Percentiles rank a stretch among this genome's conserved stretches.
Evolutionary conservation across 2,329 filamentous ascomycete species (phyloP).

Genomic region (Phaeophleospora eucalypticola): DNA sequence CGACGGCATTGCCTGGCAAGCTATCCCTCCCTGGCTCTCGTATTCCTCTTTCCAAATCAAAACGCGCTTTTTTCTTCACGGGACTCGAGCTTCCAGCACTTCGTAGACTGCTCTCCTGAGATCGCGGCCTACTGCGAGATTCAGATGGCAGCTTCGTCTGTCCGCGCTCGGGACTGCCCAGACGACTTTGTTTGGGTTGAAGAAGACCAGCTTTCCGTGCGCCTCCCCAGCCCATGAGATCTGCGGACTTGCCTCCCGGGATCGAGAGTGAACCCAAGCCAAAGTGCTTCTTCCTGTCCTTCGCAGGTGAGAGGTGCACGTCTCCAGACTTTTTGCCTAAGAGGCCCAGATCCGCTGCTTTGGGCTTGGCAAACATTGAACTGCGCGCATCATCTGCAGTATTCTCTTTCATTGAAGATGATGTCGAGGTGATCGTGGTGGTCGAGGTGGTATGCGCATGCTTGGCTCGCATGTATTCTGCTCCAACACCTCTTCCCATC

Average conservation of each 20-base stretch:
- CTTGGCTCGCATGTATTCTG: slow-evolving; percentile 61
- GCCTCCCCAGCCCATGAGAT: slow-evolving; percentile 48
- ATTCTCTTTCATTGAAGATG: slow-evolving; percentile 8
- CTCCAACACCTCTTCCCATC: slow-evolving; percentile 62
- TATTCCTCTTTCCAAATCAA: slow-evolving; percentile 48
- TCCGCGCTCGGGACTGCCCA: slow-evolving; percentile 28
- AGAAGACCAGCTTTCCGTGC: slow-evolving; percentile 40
- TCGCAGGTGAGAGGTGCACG: slow-evolving; percentile 41
- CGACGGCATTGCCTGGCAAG: slow-evolving; percentile 30
- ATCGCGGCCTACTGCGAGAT: slow-evolving; percentile 15
- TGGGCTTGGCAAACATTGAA: slow-evolving; percentile 21
- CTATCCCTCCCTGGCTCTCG: slow-evolving; percentile 48
- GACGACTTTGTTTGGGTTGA: slow-evolving; percentile 29
- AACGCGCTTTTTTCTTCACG: slow-evolving; percentile 47
- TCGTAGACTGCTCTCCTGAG: slow-evolving; percentile 20
- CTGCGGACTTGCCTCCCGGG: slow-evolving; percentile 25
- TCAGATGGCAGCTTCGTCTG: slow-evolving; percentile 22
- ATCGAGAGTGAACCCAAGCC: slow-evolving; percentile 30
- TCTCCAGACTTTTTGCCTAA: slow-evolving; percentile 42
- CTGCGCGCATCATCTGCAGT: slow-evolving; percentile 12
- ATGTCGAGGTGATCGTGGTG: slow-evolving; percentile 15
- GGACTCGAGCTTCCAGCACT: slow-evolving; percentile 34
- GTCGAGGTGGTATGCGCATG: slow-evolving; percentile 15
- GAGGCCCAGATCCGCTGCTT: slow-evolving; percentile 39
- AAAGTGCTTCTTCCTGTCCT: slow-evolving; percentile 37